Conservation (phyloP, 2,329 filamentous ascomycete genomes). For the Calonectria crousiana region DNA sequence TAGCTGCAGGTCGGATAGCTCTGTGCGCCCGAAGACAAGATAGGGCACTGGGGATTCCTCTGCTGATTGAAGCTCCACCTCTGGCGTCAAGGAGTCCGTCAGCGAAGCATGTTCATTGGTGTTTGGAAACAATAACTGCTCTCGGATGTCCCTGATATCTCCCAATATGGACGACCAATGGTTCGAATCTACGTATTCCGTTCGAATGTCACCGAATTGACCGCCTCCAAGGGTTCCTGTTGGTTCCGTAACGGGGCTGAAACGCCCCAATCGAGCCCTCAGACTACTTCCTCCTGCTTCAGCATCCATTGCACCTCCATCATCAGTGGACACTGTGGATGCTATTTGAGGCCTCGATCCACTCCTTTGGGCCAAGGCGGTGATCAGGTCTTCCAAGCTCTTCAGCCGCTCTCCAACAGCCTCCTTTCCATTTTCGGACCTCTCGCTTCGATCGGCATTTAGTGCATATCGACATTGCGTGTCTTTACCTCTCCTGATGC, state of each 20-base stretch:
- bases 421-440: conserved; percentile 1
- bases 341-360: background rate
- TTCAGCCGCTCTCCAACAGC: conserved; percentile 43
- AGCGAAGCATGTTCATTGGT: rapidly evolving
- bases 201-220: background rate
- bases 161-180: conserved; percentile 53
- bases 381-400: conserved; percentile 45
- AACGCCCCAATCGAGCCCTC: no score
- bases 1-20: conserved; percentile 13
- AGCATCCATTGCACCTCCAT: background rate
- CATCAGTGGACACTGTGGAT: background rate
- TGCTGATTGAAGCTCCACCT: background rate
- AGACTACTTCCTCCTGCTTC: background rate
- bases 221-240: rapidly evolving
- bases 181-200: conserved; percentile 45
- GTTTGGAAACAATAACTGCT: conserved; percentile 38
- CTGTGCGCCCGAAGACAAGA: background rate
- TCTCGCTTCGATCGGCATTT: conserved; percentile 41
- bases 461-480: conserved; percentile 45
- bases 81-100: rapidly evolving
- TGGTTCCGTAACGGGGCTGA: background rate
- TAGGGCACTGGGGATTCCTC: background rate
- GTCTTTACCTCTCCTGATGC: conserved; percentile 40
- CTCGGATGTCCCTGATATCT: conserved; percentile 49
- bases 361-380: conserved; percentile 25